Evolutionary conservation across 1,139 yeast species (phyloP).

Genomic region (Hyphopichia fennica): DNA sequence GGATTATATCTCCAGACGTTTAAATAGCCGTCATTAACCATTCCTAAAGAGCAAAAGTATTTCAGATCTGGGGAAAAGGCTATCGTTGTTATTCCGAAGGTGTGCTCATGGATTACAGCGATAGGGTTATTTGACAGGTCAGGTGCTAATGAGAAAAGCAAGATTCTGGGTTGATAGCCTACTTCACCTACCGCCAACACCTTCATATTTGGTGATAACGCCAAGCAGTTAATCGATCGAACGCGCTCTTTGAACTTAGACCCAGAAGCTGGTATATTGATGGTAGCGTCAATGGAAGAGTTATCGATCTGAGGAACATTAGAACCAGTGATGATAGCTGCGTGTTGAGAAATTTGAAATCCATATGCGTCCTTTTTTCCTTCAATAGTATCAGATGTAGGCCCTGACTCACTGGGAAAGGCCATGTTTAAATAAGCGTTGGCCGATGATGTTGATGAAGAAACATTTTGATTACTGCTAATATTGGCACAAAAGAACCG

Average conservation of each 20-base stretch:
- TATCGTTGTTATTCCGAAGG: constrained; percentile 57
- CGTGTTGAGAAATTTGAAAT: constrained; percentile 28
- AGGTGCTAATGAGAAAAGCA: constrained; percentile 58
- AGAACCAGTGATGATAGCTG: constrained; percentile 2
- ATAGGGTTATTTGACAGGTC: constrained; percentile 49
- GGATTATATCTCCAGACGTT: constrained; percentile 51
- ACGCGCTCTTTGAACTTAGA: constrained; percentile 45
- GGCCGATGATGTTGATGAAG: constrained; percentile 16
- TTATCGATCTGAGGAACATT: neutral
- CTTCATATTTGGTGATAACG: constrained; percentile 53
- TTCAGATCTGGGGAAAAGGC: constrained; percentile 61
- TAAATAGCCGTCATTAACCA: constrained; percentile 63
- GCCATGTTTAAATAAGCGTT: constrained; percentile 35
- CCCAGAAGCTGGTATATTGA: neutral
- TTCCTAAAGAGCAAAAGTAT: constrained; percentile 58
- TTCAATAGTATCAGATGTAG: constrained; percentile 7
- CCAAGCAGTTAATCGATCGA: constrained; percentile 54
- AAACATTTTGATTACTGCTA: constrained; percentile 3
- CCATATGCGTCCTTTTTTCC: constrained; percentile 33
- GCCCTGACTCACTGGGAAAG: constrained; percentile 6
- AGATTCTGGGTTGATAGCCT: constrained; percentile 65
- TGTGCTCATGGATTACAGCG: constrained; percentile 57
- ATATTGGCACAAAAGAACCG: constrained; percentile 54
- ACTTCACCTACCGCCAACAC: constrained; percentile 65
- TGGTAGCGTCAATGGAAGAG: neutral